These are phyloP conservation scores for Raphanus hybrid DNA, from an alignment of 441 rosid species.

Conservation along the genomic window DNA sequence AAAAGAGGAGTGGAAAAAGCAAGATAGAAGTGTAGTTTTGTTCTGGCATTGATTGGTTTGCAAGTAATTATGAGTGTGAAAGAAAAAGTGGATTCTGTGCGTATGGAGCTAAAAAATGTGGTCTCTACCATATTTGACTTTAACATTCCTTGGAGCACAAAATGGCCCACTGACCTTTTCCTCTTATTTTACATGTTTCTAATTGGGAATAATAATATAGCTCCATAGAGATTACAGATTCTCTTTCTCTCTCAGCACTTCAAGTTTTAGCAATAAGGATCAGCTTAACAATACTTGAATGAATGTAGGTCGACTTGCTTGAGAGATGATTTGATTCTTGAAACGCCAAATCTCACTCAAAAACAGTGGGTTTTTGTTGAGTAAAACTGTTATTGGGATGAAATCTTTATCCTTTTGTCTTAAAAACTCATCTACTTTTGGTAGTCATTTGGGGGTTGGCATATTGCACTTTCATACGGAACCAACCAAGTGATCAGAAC, in stretches of 20 bases:
- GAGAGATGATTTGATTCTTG: conserved; percentile 6
- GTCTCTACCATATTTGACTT: conserved; percentile 28
- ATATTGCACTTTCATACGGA: neutral
- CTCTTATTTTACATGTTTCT: conserved; percentile 3
- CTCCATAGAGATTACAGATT: neutral
- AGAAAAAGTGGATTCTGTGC: conserved; percentile 21
- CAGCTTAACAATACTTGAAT: no score
- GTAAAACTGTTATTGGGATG: neutral
- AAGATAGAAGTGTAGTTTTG: neutral
- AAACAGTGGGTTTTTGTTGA: neutral
- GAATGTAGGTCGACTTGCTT: neutral
- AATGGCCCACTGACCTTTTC: conserved; percentile 13
- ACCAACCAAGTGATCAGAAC: conserved; percentile 19
- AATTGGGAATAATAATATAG: neutral
- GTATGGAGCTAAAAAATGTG: conserved; percentile 15
- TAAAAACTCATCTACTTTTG: no score
- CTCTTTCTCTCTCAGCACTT: conserved; percentile 5
- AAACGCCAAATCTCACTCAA: neutral
- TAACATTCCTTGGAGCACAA: conserved; percentile 20
- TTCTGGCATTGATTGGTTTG: conserved; percentile 26
- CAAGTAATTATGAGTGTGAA: conserved; percentile 23
- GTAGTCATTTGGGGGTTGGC: neutral
- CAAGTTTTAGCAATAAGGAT: neutral
- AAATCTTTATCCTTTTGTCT: neutral
- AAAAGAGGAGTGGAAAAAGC: neutral